Evolutionary conservation across 768 basidiomycete genomes (phyloP), one percentile per base, ranked within the genome.

Genomic region (Pleurotus tuber-regium): DNA sequence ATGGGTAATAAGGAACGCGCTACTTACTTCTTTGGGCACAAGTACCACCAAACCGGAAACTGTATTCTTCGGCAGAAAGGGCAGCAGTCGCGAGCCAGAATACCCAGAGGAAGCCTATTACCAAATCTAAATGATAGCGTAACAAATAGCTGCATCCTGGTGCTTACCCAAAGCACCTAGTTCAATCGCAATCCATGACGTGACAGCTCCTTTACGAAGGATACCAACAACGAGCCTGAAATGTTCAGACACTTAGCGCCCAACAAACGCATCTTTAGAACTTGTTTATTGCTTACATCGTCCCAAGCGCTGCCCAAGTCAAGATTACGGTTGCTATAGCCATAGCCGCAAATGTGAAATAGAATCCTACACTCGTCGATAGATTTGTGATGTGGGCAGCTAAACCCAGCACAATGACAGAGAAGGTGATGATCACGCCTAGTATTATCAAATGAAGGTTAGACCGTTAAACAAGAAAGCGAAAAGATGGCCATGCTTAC

Each of bases 131-230:
- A 47, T 18, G 31, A 21, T 12, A 18, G 8, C 24, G 18, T 31
- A 11, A 19, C 1, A 21, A 39, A 10, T 4, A 2, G 25, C 43
- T 26, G 23, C n/a, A 19, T n/a, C n/a, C n/a, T 25, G 16, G 16
- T 18, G 16, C 69, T 40, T 52, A 76, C 76, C 65, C 26, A 71
- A 54, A 68, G 71, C 74, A 7, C 51, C 56, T 31, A 73, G 41
- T 54, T 79, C 78, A 40, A 71, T 62, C 10, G 63, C 57, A 14
- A 76, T 66, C 65, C 69, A 71, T 1, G 71, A 71, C 1, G 70
- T 63, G 41, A 74, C 55, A 0, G 46, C 46, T 11, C 71, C 72
- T 43, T 68, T 68, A 26, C 71, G 69, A 21, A 61, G 53, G 3
- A 59, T 49, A 43, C 73, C 73, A 14, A 78, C 51, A 36, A 59